phyloP scores from a whole-genome alignment of 2,329 filamentous ascomycete species.

The Sclerotinia glacialis region DNA sequence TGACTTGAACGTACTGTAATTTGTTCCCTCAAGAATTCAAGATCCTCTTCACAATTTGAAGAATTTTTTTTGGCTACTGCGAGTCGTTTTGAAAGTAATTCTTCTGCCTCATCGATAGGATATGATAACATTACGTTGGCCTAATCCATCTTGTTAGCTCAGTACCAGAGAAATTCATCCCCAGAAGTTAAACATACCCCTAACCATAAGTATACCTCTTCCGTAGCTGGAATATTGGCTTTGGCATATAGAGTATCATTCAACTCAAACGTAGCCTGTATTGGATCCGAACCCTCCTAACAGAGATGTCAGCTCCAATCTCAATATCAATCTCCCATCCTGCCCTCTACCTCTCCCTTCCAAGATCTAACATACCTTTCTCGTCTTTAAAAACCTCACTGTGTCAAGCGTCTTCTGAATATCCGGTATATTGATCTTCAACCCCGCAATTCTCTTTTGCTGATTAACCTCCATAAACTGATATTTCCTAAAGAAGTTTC shows the following conservation, averaged over 20 bases:
- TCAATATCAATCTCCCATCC: background rate
- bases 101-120: conserved; percentile 81
- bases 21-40: conserved; percentile 93
- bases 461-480: conserved; percentile 99
- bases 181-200: conserved; percentile 56
- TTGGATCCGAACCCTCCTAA: conserved; percentile 54
- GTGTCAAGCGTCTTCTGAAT: conserved; percentile 95
- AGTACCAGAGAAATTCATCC: too few species aligned
- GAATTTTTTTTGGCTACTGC: conserved; percentile 75
- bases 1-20: conserved; percentile 68
- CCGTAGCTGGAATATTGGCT: conserved; percentile 74
- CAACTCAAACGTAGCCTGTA: conserved; percentile 92
- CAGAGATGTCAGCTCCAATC: conserved; percentile 24
- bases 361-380: conserved; percentile 54
- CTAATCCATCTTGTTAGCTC: conserved; percentile 43
- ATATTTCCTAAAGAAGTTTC: conserved; percentile 72
- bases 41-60: conserved; percentile 88
- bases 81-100: conserved; percentile 73
- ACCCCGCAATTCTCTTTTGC: conserved; percentile 72
- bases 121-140: conserved; percentile 98
- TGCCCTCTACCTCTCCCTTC: background rate
- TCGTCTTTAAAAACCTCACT: conserved; percentile 76
- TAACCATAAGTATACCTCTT: conserved; percentile 97
- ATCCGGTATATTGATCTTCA: conserved; percentile 95
- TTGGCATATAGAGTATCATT: conserved; percentile 95